Base-by-base conservation (phyloP, 1,284 basidiomycete genomes). In the Puccinia coronata region DNA sequence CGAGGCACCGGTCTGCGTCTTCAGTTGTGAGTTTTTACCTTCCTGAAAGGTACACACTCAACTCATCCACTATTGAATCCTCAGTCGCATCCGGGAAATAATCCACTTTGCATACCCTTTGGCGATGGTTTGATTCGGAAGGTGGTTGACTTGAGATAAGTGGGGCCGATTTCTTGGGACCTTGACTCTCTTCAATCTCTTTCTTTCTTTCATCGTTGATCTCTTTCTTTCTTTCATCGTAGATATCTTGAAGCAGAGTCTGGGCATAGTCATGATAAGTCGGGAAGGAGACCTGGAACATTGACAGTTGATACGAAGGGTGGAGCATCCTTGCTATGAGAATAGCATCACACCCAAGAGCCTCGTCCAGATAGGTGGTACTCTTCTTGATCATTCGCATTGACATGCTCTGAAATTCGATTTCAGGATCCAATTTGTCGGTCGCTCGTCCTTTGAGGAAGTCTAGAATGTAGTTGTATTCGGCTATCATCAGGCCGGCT, bases 401-500 rank as follows among this genome's bases (percentile, higher is more conserved):
- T 47, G 43, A 47, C 25, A 63, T 63, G 18, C 34, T 63, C 28
- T 25, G 25, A 6, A 63, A 31, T 16, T n/a, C 25, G 9, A 25
- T 31, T 34, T 63, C 25, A 25, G 25, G 25, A n/a, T 63, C 59
- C 25, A 25, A 6, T 63, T 63, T 63, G 28, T 34, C 25, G 18
- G 34, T 20, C 12, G 25, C 28, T 36, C 34, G 34, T 18, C 14
- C 28, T 34, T 36, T 25, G 25, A n/a, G 28, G 34, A 34, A 34
- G 11, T 34, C 34, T 63, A 31, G 14, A 31, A 63, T 63, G 11
- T 36, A 16, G 11, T 63, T 14, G 28, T 63, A 63, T 36, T 57
- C 20, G 28, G 55, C 55, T n/a, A 57, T 23, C 55, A 57, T 57
- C 55, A 57, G 55, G 55, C 55, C 55, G 20, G 55, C 55, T 57